Base-by-base conservation (phyloP, 306 rosid genomes). In the Spatholobus suberectus region DNA sequence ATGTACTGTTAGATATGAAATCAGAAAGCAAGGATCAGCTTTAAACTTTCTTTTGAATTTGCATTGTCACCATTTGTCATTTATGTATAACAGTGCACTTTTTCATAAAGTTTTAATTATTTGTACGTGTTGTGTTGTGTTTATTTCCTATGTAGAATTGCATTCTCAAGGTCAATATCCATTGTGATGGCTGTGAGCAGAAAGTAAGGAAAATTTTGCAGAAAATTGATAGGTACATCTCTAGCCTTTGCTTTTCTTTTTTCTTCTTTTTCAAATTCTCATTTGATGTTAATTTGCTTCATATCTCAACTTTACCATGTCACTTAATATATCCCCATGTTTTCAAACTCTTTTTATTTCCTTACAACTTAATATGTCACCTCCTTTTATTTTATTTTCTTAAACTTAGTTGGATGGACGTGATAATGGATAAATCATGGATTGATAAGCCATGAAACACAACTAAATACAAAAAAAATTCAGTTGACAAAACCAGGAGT, bases 141-240 rank as follows among this genome's bases (percentile, higher is more conserved):
- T 86, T 34, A 8, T 76, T 80, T 73, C 8, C 26, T 63, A 35
- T 86, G 77, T 87, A 94, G 99, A 91, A 83, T 76, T 96, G 89
- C 77, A 89, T 89, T 75, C 92, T 92, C 51, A 90, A 89, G 72
- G 98, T 96, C 0, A 91, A 91, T 70, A 94, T 96, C 77, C 91
- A 92, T 85, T 96, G 99, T 21, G 96, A 92, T 24, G 99, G 98
- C 3, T 96, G 98, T 84, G 91, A 85, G 77, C 88, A 91, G 73
- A 92, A 92, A 88, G 97, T 96, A 1, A 88, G 71, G 94, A 96
- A 96, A 90, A 51, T 84, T 10, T 83, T 96, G 47, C 98, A 90
- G 93, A 96, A 93, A 87, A 92, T 94, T 38, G 99, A 96, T n/a
- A 0, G 99, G 99, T 96, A 79, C 70, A 26, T 51, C 54, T 49